Conservation (phyloP, 331 rosid genomes). For the Pyracantha coccinea region DNA sequence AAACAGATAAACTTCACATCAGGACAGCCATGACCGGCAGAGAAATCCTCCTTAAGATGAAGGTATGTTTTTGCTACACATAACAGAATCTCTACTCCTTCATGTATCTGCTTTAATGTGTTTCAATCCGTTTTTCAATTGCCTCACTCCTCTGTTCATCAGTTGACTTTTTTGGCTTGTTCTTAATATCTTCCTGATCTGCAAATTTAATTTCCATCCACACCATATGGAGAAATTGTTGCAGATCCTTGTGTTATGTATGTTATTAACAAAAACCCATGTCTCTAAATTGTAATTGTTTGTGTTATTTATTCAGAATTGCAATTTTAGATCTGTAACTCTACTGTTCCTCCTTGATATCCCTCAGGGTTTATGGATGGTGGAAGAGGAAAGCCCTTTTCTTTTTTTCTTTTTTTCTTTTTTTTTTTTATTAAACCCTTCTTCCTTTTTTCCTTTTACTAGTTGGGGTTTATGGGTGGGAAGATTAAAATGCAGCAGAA, state of each 20-base stretch:
- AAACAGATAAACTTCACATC: background rate
- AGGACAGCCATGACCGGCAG: constrained; percentile 32
- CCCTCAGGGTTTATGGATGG: background rate
- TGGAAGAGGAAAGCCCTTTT: background rate
- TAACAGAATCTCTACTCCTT: background rate
- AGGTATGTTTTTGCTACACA: constrained; percentile 16
- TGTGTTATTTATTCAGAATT: background rate
- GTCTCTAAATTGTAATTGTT: background rate
- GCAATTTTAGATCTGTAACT: constrained; percentile 11
- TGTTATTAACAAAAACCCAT: background rate
- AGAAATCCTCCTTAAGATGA: constrained; percentile 48
- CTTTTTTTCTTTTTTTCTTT: background rate
- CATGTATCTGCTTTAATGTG: background rate
- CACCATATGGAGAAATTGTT: background rate
- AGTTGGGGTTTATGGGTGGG: background rate
- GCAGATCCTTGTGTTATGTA: background rate
- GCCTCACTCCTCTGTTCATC: background rate
- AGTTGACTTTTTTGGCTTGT: background rate
- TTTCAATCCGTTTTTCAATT: background rate
- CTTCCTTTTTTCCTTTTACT: background rate
- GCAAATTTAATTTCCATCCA: background rate
- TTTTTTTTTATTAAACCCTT: background rate
- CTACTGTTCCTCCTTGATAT: background rate
- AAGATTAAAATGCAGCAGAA: background rate
- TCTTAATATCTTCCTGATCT: background rate